phyloP scores from a whole-genome alignment of 2,329 filamentous ascomycete genomes.

The Colletotrichum agaves region DNA sequence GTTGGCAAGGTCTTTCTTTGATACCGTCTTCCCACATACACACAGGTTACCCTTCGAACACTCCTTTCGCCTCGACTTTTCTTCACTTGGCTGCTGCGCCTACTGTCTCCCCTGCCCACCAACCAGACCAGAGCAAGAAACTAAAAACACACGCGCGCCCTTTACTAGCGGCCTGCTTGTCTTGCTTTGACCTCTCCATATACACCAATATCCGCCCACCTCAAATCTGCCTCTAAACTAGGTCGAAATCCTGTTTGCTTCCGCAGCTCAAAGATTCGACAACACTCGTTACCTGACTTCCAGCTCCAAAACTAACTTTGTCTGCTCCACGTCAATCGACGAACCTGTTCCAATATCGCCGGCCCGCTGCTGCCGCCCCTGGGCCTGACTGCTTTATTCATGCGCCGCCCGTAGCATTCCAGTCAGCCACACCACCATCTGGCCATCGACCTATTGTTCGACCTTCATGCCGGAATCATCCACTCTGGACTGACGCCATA shows the following conservation, averaged over 20 bases:
- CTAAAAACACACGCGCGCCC: conserved; percentile 29
- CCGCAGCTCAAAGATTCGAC: conserved; percentile 15
- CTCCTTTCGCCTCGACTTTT: conserved; percentile 30
- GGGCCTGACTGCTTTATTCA: conserved; percentile 41
- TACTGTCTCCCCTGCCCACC: conserved; percentile 24
- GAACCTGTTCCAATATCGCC: background rate
- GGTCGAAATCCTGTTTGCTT: conserved; percentile 4
- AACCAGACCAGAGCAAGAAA: conserved; percentile 18
- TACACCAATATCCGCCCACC: background rate
- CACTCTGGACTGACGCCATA: conserved; percentile 40
- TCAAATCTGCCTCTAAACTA: conserved; percentile 24
- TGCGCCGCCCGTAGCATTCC: conserved; percentile 35
- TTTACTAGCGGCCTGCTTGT: conserved; percentile 23
- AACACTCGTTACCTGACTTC: conserved; percentile 22
- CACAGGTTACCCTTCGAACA: conserved; percentile 8
- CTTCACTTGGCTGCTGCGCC: conserved; percentile 28
- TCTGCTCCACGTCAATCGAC: background rate
- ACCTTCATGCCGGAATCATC: conserved; percentile 28
- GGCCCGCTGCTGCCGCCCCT: background rate
- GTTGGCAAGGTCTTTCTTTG: background rate
- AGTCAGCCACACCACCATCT: conserved; percentile 30
- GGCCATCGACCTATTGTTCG: conserved; percentile 23
- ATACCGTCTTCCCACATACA: conserved; percentile 7
- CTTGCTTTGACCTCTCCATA: conserved; percentile 11
- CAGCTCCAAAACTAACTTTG: background rate